Base-by-base conservation (phyloP, 2,329 filamentous ascomycete genomes). In the Pyricularia pennisetigena region DNA sequence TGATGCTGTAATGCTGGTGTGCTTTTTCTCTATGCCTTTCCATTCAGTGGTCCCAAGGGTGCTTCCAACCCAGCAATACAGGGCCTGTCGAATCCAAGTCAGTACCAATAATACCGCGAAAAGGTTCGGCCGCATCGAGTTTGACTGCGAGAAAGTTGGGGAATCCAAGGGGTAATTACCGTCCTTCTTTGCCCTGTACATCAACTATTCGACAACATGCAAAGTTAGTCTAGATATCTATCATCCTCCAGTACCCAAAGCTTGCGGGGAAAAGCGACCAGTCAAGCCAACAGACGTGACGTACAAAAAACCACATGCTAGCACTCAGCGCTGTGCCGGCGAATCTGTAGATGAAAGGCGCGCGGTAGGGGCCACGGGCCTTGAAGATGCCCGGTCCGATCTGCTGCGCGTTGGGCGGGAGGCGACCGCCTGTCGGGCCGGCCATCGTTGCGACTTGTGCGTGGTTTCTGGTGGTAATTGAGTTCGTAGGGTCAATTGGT, bases 301-400 rank as follows among this genome's bases (percentile, higher is more conserved):
- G 77, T 87, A 98, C 94, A 80, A 95, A 99, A 82, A 99, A 98
- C 95, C 95, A 99, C 95, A 98, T 99, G 82, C 91, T 92, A 68
- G 95, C 95, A 73, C 93, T 92, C 71, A 99, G 85, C 70, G 90
- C 92, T 63, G 93, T 97, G 64, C 92, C 94, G 69, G 89, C 86
- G 79, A 94, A 90, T 77, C 92, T 88, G 83, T 98, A 97, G 72
- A 97, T 77, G 66, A 79, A 78, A 57, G 82, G 81, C 70, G 72
- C 84, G 83, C 71, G 84, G 82, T 26, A 71, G 68, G 54, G 71
- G 69, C 62, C 72, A 70, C 66, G 59, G 28, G 59, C 59, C 59
- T 28, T 26, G 59, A 62, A 62, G 26, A 62, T 20, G 59, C 59
- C 59, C 14, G 59, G 59, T 23, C 59, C 59, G 24, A 62, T 62